Percentiles rank a stretch among this genome's conserved stretches.
Conservation (phyloP, 1,284 basidiomycete species). For the Fomitopsis schrenkii region DNA sequence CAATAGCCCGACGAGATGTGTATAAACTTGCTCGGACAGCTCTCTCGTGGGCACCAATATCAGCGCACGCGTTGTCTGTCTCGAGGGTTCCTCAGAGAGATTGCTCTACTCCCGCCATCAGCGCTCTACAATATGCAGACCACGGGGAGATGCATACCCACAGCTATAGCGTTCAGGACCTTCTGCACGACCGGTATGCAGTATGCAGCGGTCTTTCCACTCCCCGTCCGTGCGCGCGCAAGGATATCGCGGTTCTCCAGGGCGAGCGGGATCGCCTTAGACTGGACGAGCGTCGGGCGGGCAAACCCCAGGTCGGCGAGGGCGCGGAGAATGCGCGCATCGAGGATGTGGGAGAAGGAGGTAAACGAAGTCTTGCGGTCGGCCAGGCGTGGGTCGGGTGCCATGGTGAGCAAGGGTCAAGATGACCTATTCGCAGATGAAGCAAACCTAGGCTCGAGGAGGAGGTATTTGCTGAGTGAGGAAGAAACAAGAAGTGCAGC, state of each 20-base stretch:
- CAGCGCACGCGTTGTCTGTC: slow-evolving; percentile 71
- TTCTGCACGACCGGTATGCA: slow-evolving; percentile 90
- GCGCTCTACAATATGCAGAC: not conserved
- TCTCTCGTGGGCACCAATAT: slow-evolving; percentile 95
- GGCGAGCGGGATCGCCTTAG: slow-evolving; percentile 80
- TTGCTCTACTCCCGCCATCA: slow-evolving; percentile 8
- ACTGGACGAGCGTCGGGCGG: slow-evolving; percentile 80
- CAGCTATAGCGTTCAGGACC: slow-evolving; percentile 77
- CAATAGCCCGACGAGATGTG: slow-evolving; percentile 65
- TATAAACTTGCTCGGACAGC: slow-evolving; percentile 85
- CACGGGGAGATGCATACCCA: slow-evolving; percentile 39
- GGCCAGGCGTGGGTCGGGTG: slow-evolving; percentile 40
- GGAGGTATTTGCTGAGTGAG: too few species aligned
- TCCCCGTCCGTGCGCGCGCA: slow-evolving; percentile 91
- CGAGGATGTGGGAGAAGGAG: slow-evolving; percentile 69
- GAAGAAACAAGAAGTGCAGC: too few species aligned
- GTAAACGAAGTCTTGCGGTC: slow-evolving; percentile 58
- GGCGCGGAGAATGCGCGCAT: slow-evolving; percentile 72
- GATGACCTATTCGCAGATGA: too few species aligned
- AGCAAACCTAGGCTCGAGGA: too few species aligned
- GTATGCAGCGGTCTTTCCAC: slow-evolving; percentile 97
- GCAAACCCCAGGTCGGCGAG: slow-evolving; percentile 81
- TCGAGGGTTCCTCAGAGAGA: slow-evolving; percentile 30
- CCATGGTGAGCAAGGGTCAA: not conserved
- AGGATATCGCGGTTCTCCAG: slow-evolving; percentile 92